Conservation (phyloP, 495 filamentous ascomycete species). For the Rhypophila decipiens region DNA sequence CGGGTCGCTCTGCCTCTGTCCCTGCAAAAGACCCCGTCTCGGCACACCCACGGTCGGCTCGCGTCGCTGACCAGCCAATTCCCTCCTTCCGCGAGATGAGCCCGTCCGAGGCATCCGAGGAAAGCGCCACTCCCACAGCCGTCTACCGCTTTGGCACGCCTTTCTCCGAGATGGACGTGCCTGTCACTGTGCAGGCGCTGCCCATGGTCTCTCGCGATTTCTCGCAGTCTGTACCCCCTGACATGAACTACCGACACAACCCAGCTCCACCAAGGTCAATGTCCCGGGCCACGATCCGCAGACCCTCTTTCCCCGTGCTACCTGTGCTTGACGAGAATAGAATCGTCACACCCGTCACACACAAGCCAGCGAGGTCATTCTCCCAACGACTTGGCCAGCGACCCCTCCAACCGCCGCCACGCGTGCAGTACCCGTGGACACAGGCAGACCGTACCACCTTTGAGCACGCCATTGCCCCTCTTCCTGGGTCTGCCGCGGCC, state of each 20-base stretch:
- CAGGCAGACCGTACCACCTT: conserved; percentile 30
- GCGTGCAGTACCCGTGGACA: conserved; percentile 44
- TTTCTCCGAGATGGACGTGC: conserved; percentile 85
- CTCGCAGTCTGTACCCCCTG: conserved; percentile 86
- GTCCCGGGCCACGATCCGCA: conserved; percentile 50
- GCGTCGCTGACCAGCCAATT: conserved; percentile 28
- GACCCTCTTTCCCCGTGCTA: conserved; percentile 51
- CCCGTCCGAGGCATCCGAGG: conserved; percentile 40
- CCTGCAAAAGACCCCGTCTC: conserved; percentile 11
- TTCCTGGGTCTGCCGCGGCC: conserved; percentile 15
- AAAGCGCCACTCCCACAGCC: conserved; percentile 42
- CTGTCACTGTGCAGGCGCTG: conserved; percentile 64
- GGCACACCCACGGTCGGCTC: conserved; percentile 20
- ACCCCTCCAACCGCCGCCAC: conserved; percentile 38
- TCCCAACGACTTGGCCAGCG: conserved; percentile 24
- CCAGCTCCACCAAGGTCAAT: conserved; percentile 38
- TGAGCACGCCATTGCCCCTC: conserved; percentile 30
- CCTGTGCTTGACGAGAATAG: conserved; percentile 50
- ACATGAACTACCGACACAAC: conserved; percentile 67
- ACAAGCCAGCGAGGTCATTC: conserved; percentile 24
- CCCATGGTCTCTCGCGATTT: conserved; percentile 63
- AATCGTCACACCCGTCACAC: conserved; percentile 22
- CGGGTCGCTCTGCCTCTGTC: conserved; percentile 10
- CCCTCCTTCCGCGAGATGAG: conserved; percentile 48
- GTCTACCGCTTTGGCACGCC: conserved; percentile 73